phyloP scores from a whole-genome alignment of 139 green algal species.

The Penium margaritaceum region DNA sequence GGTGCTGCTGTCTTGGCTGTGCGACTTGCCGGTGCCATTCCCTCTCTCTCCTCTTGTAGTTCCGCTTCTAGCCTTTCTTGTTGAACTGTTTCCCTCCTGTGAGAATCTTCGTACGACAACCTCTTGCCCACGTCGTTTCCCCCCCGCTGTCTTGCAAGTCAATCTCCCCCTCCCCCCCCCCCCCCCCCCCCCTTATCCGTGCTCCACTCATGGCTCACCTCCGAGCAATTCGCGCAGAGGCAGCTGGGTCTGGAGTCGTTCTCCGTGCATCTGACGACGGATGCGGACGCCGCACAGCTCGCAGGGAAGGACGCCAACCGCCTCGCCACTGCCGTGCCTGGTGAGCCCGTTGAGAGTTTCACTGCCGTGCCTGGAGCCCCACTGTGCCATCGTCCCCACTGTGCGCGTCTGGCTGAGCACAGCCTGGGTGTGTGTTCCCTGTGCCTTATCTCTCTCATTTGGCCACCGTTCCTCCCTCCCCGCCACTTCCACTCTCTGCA shows the following conservation, averaged over 20 bases:
- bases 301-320: background rate
- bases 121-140: too few relatives aligned
- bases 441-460: too few relatives aligned
- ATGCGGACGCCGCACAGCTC: background rate
- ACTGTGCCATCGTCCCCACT: too few relatives aligned
- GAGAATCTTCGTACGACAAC: background rate
- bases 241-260: slow-evolving; percentile 22
- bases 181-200: background rate
- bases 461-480: too few relatives aligned
- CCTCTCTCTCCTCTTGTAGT: background rate
- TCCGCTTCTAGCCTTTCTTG: background rate
- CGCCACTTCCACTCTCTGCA: too few relatives aligned
- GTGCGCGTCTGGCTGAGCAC: too few relatives aligned
- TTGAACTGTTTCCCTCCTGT: background rate
- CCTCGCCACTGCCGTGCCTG: slow-evolving; percentile 9
- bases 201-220: background rate
- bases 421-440: too few relatives aligned
- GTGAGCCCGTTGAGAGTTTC: too few relatives aligned
- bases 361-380: too few relatives aligned
- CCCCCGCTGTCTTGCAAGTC: too few relatives aligned
- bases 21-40: background rate
- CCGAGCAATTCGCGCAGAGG: slow-evolving; percentile 4
- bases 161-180: background rate
- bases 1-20: background rate
- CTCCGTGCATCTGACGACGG: background rate